Evolutionary conservation across 805 yeast genomes (phyloP), one percentile per base, ranked within the genome.

Genomic region (Lipomyces lipofer): DNA sequence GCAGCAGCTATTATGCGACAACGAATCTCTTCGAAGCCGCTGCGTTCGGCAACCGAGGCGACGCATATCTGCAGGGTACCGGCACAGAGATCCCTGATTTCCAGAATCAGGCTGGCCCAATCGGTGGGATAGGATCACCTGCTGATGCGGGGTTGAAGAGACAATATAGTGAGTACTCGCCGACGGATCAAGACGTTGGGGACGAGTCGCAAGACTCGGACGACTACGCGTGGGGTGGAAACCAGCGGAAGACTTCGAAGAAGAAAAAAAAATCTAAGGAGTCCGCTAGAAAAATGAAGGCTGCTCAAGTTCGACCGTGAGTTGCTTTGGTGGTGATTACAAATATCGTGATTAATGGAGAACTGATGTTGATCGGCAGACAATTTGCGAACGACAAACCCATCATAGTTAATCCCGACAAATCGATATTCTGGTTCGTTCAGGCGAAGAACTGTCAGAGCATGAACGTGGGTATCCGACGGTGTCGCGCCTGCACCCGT

Each of bases 401-500:
- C 10, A 44, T 56, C 10, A 30, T 44, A 3, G 53, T 56, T 22
- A 56, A 56, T 39, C 60, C 60, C 12, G 47, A 28, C 30, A 17
- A 19, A 2, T n/a, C 54, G 12, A 25, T 28, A 28, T 56, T 29
- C 46, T 49, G 55, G 52, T 49, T 33, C 43, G 43, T 54, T n/a
- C 61, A 57, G 47, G 30, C 40, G 10, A 54, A 54, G 47, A 50
- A 52, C 33, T 57, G 61, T 49, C 61, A 54, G 36, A 33, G 43
- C 29, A 40, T 57, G 52, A 50, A 35, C 25, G 45, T 49, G 19
- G 51, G 56, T 15, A 42, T 54, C 39, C 52, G 59, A 3, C 54
- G 59, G 30, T 57, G 61, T 22, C 52, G 56, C 7, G 56, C 61
- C 6, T 57, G 61, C 36, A 54, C 61, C 5, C 51, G 61, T 15